Percentiles rank a stretch among this genome's conserved stretches.
Conservation (phyloP, 345 rosid genomes). For the Boechera retrofracta region DNA sequence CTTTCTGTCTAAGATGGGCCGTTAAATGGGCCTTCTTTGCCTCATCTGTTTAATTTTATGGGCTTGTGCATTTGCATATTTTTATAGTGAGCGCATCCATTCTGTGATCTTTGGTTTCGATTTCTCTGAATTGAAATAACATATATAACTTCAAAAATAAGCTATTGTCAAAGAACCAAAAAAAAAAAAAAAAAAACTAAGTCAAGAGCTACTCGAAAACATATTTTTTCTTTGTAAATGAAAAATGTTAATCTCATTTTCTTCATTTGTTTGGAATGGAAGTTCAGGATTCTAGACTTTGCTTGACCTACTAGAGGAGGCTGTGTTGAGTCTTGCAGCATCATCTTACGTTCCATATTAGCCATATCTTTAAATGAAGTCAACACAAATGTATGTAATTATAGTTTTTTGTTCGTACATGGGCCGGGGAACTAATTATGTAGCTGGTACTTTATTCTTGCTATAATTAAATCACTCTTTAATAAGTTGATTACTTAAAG, state of each 20-base stretch:
- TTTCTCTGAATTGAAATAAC: too few species aligned
- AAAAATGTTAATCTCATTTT: background rate
- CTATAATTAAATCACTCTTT: background rate
- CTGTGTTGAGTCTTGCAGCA: background rate
- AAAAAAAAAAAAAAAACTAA: too few species aligned
- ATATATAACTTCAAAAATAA: too few species aligned
- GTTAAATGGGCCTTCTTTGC: background rate
- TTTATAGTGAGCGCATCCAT: too few species aligned
- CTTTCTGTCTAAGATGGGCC: background rate
- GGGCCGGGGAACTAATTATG: background rate
- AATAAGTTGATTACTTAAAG: background rate
- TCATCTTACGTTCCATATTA: background rate
- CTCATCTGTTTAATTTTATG: background rate
- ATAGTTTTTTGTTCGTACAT: background rate
- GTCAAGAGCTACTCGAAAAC: background rate
- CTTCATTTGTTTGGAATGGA: background rate
- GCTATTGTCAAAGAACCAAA: too few species aligned
- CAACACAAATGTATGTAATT: background rate
- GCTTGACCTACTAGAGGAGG: background rate
- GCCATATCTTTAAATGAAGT: background rate
- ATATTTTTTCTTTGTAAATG: too few species aligned
- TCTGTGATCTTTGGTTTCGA: too few species aligned
- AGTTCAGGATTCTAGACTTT: background rate
- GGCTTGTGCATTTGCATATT: background rate
- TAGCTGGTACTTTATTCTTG: slow-evolving; percentile 5